Conservation (phyloP, 257 asterid species). For the Solanum gracilifrons region DNA sequence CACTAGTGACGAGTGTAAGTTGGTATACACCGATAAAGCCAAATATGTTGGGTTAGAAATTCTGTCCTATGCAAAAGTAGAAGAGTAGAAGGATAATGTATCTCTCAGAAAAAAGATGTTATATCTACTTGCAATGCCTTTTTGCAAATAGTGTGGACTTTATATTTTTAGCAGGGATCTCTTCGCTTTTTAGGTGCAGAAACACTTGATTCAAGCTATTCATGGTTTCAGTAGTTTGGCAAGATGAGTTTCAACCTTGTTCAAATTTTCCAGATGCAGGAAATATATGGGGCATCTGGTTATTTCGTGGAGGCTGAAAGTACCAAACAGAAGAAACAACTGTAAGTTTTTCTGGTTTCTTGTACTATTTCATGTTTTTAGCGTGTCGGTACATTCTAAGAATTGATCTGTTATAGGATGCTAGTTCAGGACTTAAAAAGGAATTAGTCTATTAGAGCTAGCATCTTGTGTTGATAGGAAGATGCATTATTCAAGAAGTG, state of each 20-base stretch:
- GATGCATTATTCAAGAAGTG: background rate
- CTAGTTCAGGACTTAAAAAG: background rate
- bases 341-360: conserved; percentile 15
- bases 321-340: conserved; percentile 26
- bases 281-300: conserved; percentile 78
- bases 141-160: background rate
- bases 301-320: conserved; percentile 49
- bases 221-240: background rate
- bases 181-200: background rate
- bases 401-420: background rate
- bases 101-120: background rate
- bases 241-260: background rate
- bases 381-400: background rate
- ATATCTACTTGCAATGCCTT: background rate
- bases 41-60: background rate
- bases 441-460: background rate
- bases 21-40: background rate
- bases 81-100: background rate
- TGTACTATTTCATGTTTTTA: background rate
- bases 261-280: conserved; percentile 56
- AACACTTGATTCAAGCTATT: background rate
- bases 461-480: background rate
- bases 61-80: background rate
- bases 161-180: background rate
- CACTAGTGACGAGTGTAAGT: background rate